Conservation (phyloP, 805 yeast genomes). For the Metschnikowia baotianmanensis region DNA sequence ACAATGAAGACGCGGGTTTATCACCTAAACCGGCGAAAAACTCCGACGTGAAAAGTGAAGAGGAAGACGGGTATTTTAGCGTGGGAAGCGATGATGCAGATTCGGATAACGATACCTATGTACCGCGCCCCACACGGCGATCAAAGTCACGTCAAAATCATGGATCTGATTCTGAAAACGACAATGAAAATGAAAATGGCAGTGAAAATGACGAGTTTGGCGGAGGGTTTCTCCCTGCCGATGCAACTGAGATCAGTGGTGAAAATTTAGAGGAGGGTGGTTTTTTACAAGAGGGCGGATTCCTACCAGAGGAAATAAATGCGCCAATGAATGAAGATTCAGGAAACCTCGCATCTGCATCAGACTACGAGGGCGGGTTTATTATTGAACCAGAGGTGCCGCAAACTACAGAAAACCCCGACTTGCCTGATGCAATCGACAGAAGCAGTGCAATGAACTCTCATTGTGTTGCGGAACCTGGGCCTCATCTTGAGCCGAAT, state of each 20-base stretch:
- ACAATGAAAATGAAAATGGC: not conserved
- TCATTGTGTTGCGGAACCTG: not conserved
- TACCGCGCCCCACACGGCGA: slow-evolving; percentile 8
- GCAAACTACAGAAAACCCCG: not conserved
- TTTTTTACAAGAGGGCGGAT: slow-evolving; percentile 24
- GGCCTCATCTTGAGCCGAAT: not conserved
- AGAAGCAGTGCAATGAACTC: not conserved
- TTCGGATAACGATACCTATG: slow-evolving; percentile 12
- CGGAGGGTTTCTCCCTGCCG: slow-evolving; percentile 26
- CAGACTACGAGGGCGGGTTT: slow-evolving; percentile 6
- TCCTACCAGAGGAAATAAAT: slow-evolving; percentile 6
- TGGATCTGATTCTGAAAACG: too few relatives aligned
- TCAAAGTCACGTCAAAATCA: too few relatives aligned
- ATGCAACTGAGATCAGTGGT: slow-evolving; percentile 2
- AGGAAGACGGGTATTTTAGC: slow-evolving; percentile 21
- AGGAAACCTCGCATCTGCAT: not conserved
- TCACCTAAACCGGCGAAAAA: not conserved
- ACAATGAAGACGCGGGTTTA: slow-evolving; percentile 6
- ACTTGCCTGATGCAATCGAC: not conserved
- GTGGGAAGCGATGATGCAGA: slow-evolving; percentile 19
- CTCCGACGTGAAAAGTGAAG: slow-evolving; percentile 7
- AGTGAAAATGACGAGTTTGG: slow-evolving; percentile 10
- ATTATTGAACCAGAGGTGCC: not conserved
- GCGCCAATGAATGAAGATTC: not conserved
- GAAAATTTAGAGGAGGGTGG: slow-evolving; percentile 19